Conservation (phyloP, 495 filamentous ascomycete genomes). For the Penicillium subrubescens region DNA sequence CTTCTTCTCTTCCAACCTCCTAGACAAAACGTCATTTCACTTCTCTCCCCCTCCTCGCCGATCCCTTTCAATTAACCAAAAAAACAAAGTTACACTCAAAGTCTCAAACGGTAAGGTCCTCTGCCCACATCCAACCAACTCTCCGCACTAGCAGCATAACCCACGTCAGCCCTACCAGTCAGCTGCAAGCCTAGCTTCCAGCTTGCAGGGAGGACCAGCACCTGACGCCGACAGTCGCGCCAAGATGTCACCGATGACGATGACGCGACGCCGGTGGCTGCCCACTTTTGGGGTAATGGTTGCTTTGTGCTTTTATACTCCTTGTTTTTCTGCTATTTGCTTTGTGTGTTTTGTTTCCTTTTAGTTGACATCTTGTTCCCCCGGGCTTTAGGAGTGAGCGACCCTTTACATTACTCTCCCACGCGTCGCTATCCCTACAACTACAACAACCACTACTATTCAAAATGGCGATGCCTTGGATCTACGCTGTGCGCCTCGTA, state of each 20-base stretch:
- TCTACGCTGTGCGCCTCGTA: conserved; percentile 63
- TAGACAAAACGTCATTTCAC: neutral
- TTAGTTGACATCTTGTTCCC: neutral
- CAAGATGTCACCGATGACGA: conserved; percentile 30
- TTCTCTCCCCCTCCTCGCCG: neutral
- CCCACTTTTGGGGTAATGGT: neutral
- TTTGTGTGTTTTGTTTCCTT: neutral
- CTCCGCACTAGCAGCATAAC: neutral
- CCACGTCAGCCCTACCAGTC: conserved; percentile 9
- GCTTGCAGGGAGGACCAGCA: neutral
- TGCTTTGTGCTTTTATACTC: neutral
- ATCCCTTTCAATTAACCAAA: neutral
- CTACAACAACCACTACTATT: neutral
- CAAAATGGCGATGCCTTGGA: conserved; percentile 45
- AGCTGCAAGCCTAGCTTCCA: neutral
- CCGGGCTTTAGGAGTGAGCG: neutral
- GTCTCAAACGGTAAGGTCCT: neutral
- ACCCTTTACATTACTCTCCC: neutral
- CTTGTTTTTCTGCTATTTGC: neutral
- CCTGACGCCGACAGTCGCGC: conserved; percentile 4
- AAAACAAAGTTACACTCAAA: neutral
- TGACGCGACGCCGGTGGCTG: conserved; percentile 29
- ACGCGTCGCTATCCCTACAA: neutral
- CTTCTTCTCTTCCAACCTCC: neutral
- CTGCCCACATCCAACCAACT: neutral